Evolutionary conservation across 192 early-diverging fungal genomes (phyloP).

Genomic region (Backusella luteola): DNA sequence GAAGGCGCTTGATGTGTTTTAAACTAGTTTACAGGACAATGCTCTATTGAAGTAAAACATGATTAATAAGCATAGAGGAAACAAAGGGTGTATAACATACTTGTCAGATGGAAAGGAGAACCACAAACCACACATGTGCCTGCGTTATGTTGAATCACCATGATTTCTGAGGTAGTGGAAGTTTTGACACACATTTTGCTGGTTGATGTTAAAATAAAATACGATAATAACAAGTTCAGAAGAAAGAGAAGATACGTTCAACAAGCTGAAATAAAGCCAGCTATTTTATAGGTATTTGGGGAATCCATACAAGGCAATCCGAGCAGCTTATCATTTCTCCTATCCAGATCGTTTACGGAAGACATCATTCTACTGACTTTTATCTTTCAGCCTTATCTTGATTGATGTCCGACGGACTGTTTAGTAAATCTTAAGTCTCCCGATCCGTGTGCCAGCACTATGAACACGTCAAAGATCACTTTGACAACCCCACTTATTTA

Average conservation of each 20-base stretch:
- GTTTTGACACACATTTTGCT: neutral
- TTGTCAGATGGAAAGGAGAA: neutral
- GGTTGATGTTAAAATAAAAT: neutral
- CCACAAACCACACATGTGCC: neutral
- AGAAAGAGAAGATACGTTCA: neutral
- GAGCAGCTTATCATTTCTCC: constrained; percentile 5
- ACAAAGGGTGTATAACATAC: neutral
- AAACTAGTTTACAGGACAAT: constrained; percentile 9
- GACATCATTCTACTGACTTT: constrained; percentile 4
- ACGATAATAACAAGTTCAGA: neutral
- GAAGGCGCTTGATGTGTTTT: neutral
- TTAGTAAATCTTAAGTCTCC: constrained; percentile 2
- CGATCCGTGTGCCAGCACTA: neutral
- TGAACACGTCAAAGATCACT: neutral
- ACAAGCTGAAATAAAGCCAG: neutral
- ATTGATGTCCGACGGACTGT: neutral
- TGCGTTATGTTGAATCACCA: neutral
- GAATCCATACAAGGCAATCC: constrained; percentile 6
- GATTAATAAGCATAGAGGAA: neutral
- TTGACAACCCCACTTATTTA: neutral
- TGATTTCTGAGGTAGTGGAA: neutral
- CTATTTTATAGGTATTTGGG: constrained; percentile 1
- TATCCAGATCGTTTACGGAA: constrained; percentile 7
- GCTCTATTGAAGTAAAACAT: neutral
- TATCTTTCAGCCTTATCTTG: constrained; percentile 2